phyloP scores from a whole-genome alignment of 345 rosid genomes.

The Brassica juncea region DNA sequence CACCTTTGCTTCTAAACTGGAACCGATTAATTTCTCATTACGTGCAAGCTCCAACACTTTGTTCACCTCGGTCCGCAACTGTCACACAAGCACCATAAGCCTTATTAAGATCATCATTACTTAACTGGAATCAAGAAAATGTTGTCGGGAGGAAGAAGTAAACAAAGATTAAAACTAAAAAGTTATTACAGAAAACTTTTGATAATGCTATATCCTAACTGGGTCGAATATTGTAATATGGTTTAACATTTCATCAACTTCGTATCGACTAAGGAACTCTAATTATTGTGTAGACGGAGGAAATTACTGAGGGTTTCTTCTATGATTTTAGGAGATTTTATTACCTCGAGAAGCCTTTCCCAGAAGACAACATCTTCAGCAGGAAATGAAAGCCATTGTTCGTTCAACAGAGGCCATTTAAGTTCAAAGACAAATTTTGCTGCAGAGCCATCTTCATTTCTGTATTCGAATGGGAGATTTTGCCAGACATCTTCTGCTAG shows the following conservation, averaged over 20 bases:
- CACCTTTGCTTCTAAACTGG: conserved; percentile 94
- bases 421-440: conserved; percentile 80
- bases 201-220: not conserved
- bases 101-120: conserved; percentile 3
- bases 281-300: not conserved
- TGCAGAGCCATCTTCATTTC: conserved; percentile 56
- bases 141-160: not conserved
- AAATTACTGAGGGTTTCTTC: not conserved
- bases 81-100: conserved; percentile 29
- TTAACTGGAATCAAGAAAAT: not conserved
- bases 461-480: conserved; percentile 77
- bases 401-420: conserved; percentile 73
- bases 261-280: conserved; percentile 7
- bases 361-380: conserved; percentile 66
- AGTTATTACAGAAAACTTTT: not conserved
- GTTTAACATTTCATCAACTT: not conserved
- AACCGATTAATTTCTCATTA: conserved; percentile 75
- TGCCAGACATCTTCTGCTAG: conserved; percentile 96
- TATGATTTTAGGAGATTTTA: not conserved
- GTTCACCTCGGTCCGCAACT: conserved; percentile 96
- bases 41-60: conserved; percentile 91
- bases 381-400: conserved; percentile 68
- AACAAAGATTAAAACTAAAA: not conserved
- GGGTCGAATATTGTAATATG: not conserved
- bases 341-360: conserved; percentile 84